Conservation (phyloP, 352 stramenopile species). For the Globisporangium recalcitrans region DNA sequence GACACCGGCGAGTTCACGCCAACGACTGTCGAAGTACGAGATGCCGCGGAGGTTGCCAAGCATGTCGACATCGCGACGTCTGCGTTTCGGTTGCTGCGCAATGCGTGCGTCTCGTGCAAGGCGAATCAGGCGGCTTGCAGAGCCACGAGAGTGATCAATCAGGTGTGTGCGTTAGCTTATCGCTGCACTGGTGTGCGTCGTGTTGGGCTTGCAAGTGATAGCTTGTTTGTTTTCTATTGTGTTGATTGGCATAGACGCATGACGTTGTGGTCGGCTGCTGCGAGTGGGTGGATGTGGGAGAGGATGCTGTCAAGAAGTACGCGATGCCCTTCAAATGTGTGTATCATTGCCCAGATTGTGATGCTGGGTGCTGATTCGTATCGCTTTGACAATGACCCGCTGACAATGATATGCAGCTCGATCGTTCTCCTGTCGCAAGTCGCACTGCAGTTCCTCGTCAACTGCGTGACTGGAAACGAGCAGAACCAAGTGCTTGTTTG, state of each 20-base stretch:
- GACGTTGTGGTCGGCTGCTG: constrained; percentile 35
- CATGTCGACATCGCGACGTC: constrained; percentile 28
- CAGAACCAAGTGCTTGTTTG: constrained; percentile 49
- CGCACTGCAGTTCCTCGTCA: constrained; percentile 71
- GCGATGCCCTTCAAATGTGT: too few relatives aligned
- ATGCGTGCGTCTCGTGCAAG: constrained; percentile 44
- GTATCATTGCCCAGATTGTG: too few relatives aligned
- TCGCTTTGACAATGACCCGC: too few relatives aligned
- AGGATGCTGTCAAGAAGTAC: constrained; percentile 29
- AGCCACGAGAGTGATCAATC: constrained; percentile 19
- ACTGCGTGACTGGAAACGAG: constrained; percentile 41
- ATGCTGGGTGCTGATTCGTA: too few relatives aligned
- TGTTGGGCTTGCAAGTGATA: not conserved
- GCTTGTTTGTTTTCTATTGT: not conserved
- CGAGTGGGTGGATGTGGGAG: constrained; percentile 55
- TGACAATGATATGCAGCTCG: too few relatives aligned
- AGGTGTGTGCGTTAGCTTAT: constrained; percentile 16
- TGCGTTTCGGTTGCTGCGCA: constrained; percentile 67
- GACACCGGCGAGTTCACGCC: constrained; percentile 25
- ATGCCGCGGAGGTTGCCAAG: constrained; percentile 6
- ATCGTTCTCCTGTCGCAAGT: constrained; percentile 58
- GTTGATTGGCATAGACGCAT: constrained; percentile 29
- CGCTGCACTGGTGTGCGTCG: too few relatives aligned
- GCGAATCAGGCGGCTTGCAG: constrained; percentile 50
- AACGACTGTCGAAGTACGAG: constrained; percentile 25